phyloP scores from a whole-genome alignment of 1,139 yeast genomes.

The Kodamaea ohmeri region DNA sequence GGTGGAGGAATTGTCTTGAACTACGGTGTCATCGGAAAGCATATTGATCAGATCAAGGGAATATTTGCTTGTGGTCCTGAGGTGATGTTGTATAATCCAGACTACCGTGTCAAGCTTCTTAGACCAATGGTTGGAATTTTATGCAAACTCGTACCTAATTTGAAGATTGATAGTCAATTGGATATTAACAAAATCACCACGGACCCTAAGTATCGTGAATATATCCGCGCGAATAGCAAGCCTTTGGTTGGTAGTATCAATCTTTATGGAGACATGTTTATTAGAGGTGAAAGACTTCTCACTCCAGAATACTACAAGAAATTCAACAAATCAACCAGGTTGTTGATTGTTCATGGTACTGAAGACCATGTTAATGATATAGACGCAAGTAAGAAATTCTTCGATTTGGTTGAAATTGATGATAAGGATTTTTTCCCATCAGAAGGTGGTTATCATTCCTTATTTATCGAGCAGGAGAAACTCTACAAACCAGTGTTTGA shows the following conservation, averaged over 20 bases:
- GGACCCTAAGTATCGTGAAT: slow-evolving; percentile 48
- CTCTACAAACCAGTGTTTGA: slow-evolving; percentile 31
- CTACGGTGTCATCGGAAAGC: slow-evolving; percentile 68
- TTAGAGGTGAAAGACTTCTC: slow-evolving; percentile 55
- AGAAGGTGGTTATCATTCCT: slow-evolving; percentile 43
- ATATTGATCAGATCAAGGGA: slow-evolving; percentile 52
- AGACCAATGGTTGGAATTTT: slow-evolving; percentile 46
- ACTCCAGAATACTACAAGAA: slow-evolving; percentile 40
- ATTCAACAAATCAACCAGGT: slow-evolving; percentile 42
- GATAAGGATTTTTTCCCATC: slow-evolving; percentile 28
- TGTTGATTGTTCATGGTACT: slow-evolving; percentile 34
- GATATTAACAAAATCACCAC: slow-evolving; percentile 55
- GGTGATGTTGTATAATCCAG: slow-evolving; percentile 46
- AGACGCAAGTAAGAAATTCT: slow-evolving; percentile 51
- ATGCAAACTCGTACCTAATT: slow-evolving; percentile 50
- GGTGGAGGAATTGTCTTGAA: slow-evolving; percentile 84
- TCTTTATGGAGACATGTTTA: slow-evolving; percentile 60
- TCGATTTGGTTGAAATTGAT: slow-evolving; percentile 30
- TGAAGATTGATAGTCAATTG: slow-evolving; percentile 56
- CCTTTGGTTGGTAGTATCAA: slow-evolving; percentile 43
- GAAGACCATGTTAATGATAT: slow-evolving; percentile 52
- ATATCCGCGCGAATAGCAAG: slow-evolving; percentile 35
- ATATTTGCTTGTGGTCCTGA: slow-evolving; percentile 68
- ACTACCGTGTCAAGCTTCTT: slow-evolving; percentile 54
- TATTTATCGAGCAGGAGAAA: slow-evolving; percentile 44